A percentile compares a stretch with the other conserved stretches of the same genome.
These are phyloP conservation scores for Paspalum notatum DNA, from an alignment of 176 grass and related monocot species.

Conservation along the genomic window DNA sequence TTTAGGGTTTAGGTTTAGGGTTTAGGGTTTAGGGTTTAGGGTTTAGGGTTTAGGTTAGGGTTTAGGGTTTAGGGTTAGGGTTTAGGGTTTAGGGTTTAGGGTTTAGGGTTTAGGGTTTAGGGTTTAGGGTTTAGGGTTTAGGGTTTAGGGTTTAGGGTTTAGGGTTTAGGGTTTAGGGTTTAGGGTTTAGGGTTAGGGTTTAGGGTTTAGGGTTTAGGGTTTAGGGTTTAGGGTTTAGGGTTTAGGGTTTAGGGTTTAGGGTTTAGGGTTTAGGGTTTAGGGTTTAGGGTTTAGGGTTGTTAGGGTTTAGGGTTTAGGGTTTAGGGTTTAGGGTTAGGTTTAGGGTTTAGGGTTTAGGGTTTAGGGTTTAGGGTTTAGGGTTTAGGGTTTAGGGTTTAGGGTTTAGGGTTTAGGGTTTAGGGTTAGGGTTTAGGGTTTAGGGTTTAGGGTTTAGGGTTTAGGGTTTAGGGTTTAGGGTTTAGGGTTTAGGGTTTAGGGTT, in stretches of 20 bases:
- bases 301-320: neutral
- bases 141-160: conserved; percentile 43
- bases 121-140: conserved; percentile 30
- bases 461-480: conserved; percentile 26
- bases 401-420: conserved; percentile 40
- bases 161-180: conserved; percentile 34
- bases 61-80: conserved; percentile 34
- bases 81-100: conserved; percentile 29
- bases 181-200: conserved; percentile 33
- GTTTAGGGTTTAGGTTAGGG: conserved; percentile 42
- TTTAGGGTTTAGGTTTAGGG: conserved; percentile 18
- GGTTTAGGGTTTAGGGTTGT: conserved; percentile 25
- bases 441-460: conserved; percentile 38
- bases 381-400: conserved; percentile 31
- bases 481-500: conserved; percentile 36
- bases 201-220: conserved; percentile 34
- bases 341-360: conserved; percentile 28
- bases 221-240: neutral
- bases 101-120: conserved; percentile 36
- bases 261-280: conserved; percentile 32
- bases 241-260: neutral
- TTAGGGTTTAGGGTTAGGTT: conserved; percentile 39
- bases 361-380: conserved; percentile 21
- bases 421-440: conserved; percentile 48
- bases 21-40: conserved; percentile 30